phyloP scores from a whole-genome alignment of 352 stramenopile species.

The Globisporangium recalcitrans region DNA sequence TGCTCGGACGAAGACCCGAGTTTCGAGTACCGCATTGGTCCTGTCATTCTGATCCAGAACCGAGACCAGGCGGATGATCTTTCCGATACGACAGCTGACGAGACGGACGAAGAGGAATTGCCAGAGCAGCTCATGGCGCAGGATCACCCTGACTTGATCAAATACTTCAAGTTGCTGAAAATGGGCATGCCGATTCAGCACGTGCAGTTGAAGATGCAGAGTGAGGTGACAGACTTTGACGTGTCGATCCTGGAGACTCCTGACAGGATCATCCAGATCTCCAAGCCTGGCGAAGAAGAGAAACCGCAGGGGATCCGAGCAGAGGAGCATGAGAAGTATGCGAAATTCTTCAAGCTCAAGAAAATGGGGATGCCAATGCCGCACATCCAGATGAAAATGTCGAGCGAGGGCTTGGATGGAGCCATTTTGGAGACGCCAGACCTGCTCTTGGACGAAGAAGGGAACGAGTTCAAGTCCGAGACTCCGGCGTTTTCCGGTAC shows the following conservation, averaged over 20 bases:
- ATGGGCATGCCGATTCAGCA: conserved; percentile 74
- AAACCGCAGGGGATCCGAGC: conserved; percentile 41
- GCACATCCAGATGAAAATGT: conserved; percentile 93
- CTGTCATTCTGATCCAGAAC: conserved; percentile 76
- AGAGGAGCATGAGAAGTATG: conserved; percentile 67
- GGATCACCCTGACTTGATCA: conserved; percentile 63
- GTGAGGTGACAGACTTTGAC: conserved; percentile 51
- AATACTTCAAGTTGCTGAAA: conserved; percentile 80
- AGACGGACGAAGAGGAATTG: conserved; percentile 58
- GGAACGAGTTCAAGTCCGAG: conserved; percentile 32
- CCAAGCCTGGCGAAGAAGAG: conserved; percentile 46
- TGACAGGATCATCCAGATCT: conserved; percentile 86
- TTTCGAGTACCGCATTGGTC: conserved; percentile 61
- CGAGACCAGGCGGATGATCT: conserved; percentile 53
- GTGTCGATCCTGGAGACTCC: conserved; percentile 58
- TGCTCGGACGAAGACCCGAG: conserved; percentile 64
- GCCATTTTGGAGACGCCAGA: conserved; percentile 73
- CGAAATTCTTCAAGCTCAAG: conserved; percentile 94
- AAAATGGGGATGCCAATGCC: conserved; percentile 92
- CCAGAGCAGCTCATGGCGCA: conserved; percentile 31
- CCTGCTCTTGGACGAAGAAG: conserved; percentile 43
- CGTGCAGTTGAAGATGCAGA: conserved; percentile 65
- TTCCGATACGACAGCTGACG: conserved; percentile 53
- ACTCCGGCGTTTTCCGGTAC: conserved; percentile 18
- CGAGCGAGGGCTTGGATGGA: conserved; percentile 86